Evolutionary conservation across 1,284 basidiomycete genomes (phyloP), one percentile per base, ranked within the genome.

Genomic region (Peniophora sp.): DNA sequence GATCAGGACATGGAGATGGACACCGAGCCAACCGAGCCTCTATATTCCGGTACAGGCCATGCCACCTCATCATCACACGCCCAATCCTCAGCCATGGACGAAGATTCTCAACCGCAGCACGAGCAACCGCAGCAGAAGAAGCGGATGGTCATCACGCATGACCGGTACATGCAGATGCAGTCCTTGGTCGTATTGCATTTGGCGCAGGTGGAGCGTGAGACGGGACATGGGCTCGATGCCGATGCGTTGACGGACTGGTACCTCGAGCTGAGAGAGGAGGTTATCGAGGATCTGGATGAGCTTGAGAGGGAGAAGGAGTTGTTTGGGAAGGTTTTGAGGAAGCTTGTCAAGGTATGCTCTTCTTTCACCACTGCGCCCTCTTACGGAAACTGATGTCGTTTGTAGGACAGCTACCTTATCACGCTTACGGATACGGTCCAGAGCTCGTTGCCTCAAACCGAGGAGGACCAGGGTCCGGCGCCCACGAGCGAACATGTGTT

Each of bases 231-330:
- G 10, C 70, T 97, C 22, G 88, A 93, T 63, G 77, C 85, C 47
- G 90, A 95, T 56, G 93, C 95, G 62, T 76, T 99, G 44, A 86
- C 97, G 54, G 91, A 97, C 65, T 97, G 94, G 94, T 99, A 98
- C 66, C 78, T 99, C 49, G 94, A 99, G 71, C 72, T 82, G 55
- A 87, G 82, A 66, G 97, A 99, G 68, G 73, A 77, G 34, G 86
- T 93, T 57, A 74, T 98, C 46, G 81, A 88, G 55, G 84, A 86
- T 47, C 77, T 93, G 14, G 92, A 95, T 51, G 88, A 96, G 62
- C 71, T 97, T n/a, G 92, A 97, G 60, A 85, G 89, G 58, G 92
- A 99, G 71, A 88, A 85, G 60, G 88, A 92, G 65, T 73, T 99
- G 52, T 84, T 98, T 56, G 82, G 78, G 44, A 99, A 98, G 71